phyloP scores from a whole-genome alignment of 768 basidiomycete species.

The Zangia roseola region DNA sequence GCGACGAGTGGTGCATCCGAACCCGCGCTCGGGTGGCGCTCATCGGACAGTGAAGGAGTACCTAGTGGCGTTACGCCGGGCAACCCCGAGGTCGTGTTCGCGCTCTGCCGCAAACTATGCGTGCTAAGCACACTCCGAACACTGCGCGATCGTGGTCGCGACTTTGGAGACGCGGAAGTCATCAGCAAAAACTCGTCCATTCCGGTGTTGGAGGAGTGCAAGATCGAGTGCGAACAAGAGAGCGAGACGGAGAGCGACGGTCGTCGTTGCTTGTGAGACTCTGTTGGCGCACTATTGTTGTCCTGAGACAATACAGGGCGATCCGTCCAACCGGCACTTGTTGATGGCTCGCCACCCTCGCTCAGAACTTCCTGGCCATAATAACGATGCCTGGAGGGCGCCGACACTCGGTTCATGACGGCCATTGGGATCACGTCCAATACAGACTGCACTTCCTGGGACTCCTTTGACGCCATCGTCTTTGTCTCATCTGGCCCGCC shows the following conservation, averaged over 20 bases:
- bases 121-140: constrained; percentile 2
- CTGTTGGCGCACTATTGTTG: background rate
- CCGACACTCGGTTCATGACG: constrained; percentile 16
- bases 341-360: background rate
- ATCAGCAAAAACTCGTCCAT: constrained; percentile 25
- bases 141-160: constrained; percentile 5
- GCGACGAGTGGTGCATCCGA: background rate
- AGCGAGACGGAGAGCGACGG: constrained; percentile 16
- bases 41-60: background rate
- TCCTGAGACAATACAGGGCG: constrained; percentile 5
- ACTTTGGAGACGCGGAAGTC: constrained; percentile 2
- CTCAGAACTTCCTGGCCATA: constrained; percentile 13
- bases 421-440: constrained; percentile 13
- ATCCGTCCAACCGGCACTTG: background rate
- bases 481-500: constrained; percentile 2
- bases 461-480: constrained; percentile 2
- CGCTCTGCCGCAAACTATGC: constrained; percentile 6
- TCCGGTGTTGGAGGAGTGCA: constrained; percentile 13
- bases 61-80: background rate
- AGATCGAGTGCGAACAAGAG: constrained; percentile 13
- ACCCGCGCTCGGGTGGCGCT: background rate
- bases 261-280: constrained; percentile 1
- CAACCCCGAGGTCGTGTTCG: background rate
- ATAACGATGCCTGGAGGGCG: constrained; percentile 20
- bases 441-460: background rate